Base-by-base conservation (phyloP, 768 basidiomycete genomes). In the Agaricus blazei region DNA sequence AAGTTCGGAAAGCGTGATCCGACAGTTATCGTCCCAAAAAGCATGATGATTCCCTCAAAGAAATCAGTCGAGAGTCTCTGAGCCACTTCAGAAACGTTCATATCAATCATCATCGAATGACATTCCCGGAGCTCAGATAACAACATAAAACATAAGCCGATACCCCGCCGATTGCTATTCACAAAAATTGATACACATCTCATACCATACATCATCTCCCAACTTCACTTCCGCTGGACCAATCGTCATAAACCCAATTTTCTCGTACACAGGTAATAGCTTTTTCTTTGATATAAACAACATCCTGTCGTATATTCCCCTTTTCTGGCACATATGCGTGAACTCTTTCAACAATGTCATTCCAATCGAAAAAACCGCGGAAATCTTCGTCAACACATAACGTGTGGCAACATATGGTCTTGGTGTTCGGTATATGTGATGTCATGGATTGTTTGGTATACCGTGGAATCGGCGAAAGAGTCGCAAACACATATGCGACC, bases 171-270 rank as follows among this genome's bases (percentile, higher is more conserved):
- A 36, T 9, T 1, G 9, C 34, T 37, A 23, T 15, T 41, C 36
- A 28, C 37, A 37, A 29, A 29, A 48, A 19, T 24, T 48, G 29
- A 47, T 42, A 48, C 26, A 40, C 53, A 54, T 54, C 28, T 54
- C 53, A 23, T 48, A 54, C 53, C 53, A 54, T 23, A 31, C 53
- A 7, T 48, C 46, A 3, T 54, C 48, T 23, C 53, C 53, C 9
- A 54, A 28, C 9, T 19, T 24, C n/a, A 54, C 38, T 19, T 54
- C 53, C 3, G 53, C 53, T 37, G 15, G 29, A 15, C 46, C 53
- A 12, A 54, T n/a, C n/a, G 24, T 48, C 46, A 3, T 48, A 19
- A 48, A 37, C 4, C 53, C 53, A 27, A 54, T 1, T 4, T 12
- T 23, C 28, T 54, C 46, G 42, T 54, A 54, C 37, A 48, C 38